phyloP scores from a whole-genome alignment of 1,139 yeast genomes.

The Debaryomyces fabryi region DNA sequence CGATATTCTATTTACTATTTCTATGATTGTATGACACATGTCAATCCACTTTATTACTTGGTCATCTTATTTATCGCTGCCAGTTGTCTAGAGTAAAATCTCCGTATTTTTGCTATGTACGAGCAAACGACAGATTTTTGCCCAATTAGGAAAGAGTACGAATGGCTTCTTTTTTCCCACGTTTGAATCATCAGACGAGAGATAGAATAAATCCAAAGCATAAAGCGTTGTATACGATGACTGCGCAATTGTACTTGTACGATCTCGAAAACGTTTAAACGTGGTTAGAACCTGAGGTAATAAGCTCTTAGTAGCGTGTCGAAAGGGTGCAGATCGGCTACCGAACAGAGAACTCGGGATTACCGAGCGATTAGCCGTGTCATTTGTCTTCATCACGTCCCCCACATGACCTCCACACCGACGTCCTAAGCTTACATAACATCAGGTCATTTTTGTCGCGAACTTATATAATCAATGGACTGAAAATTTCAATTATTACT shows the following conservation, averaged over 20 bases:
- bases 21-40: neutral
- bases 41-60: neutral
- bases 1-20: neutral
- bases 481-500: slow-evolving; percentile 2
- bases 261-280: neutral
- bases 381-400: neutral
- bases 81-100: neutral
- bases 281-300: neutral
- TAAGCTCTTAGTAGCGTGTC: neutral
- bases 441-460: neutral
- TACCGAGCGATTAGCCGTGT: neutral
- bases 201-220: neutral
- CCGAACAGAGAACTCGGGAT: neutral
- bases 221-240: neutral
- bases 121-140: neutral
- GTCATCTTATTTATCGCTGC: neutral
- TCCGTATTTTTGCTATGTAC: neutral
- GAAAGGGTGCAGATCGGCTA: neutral
- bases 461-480: neutral
- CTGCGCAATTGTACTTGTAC: neutral
- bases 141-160: slow-evolving; percentile 2
- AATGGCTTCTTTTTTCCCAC: neutral
- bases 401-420: neutral
- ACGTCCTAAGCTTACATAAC: neutral
- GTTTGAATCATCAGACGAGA: neutral